Evolutionary conservation across 768 basidiomycete species (phyloP).

Genomic region (Inosperma sp.): DNA sequence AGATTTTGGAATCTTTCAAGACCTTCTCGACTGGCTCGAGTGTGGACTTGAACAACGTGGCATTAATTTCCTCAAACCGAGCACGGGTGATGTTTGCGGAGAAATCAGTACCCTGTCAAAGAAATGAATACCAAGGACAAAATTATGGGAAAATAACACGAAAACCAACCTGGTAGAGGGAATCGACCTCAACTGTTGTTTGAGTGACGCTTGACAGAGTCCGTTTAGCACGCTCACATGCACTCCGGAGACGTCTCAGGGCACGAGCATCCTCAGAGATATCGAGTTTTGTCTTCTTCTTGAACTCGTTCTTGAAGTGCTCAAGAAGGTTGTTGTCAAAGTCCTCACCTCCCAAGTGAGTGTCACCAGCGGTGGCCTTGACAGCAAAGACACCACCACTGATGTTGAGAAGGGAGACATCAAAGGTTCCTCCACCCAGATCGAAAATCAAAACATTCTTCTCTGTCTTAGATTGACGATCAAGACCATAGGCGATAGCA

Average conservation of each 20-base stretch:
- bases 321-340: constrained; percentile 98
- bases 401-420: constrained; percentile 98
- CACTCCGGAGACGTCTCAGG: constrained; percentile 89
- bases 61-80: constrained; percentile 99
- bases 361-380: constrained; percentile 99
- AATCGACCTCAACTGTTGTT: constrained; percentile 99
- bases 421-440: constrained; percentile 99
- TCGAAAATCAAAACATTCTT: constrained; percentile 99
- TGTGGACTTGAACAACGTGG: constrained; percentile 90
- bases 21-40: constrained; percentile 99
- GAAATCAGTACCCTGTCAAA: constrained; percentile 86
- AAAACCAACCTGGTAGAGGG: constrained; percentile 80
- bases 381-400: constrained; percentile 98
- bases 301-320: constrained; percentile 99
- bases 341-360: constrained; percentile 99
- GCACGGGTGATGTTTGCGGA: constrained; percentile 98
- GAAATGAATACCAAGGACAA: background rate
- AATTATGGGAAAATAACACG: background rate
- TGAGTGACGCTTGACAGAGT: constrained; percentile 97
- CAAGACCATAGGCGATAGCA: constrained; percentile 97
- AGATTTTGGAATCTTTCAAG: constrained; percentile 97
- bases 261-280: constrained; percentile 97
- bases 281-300: constrained; percentile 94
- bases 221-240: constrained; percentile 99
- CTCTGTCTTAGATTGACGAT: constrained; percentile 90